These are phyloP conservation scores for Arthrobotrys conoides DNA, from an alignment of 2,329 filamentous ascomycete species.

Conservation along the genomic window DNA sequence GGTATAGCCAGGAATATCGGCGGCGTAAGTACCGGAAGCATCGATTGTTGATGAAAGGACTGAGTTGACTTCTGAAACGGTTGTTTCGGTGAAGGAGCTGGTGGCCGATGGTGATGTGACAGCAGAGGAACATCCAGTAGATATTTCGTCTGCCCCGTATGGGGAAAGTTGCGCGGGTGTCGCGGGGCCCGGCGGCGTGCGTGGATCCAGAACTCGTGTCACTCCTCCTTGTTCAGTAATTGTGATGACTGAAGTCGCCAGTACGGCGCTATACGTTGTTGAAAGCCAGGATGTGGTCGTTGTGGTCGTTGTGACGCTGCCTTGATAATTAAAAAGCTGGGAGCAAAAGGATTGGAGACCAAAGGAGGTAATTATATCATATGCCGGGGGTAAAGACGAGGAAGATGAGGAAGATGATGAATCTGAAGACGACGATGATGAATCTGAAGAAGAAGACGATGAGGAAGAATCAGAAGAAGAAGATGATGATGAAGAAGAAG, in stretches of 20 bases:
- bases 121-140: slow-evolving; percentile 6
- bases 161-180: not conserved
- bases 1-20: not conserved
- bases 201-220: not conserved
- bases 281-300: not conserved
- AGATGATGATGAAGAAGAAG: not conserved
- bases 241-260: not conserved
- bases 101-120: not conserved
- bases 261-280: not conserved
- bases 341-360: slow-evolving; percentile 11
- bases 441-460: not conserved
- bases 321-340: not conserved
- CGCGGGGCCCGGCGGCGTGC: not conserved
- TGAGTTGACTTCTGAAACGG: not conserved
- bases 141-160: not conserved
- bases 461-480: not conserved
- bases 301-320: not conserved
- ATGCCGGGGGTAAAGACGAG: not conserved
- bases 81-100: slow-evolving; percentile 1
- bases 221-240: not conserved
- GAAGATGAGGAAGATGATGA: not conserved
- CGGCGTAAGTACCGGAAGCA: not conserved
- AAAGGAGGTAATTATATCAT: slow-evolving; percentile 4
- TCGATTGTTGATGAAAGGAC: not conserved
- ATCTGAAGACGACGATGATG: not conserved